Conservation (phyloP, 2,329 filamentous ascomycete species). For the Trichoderma atrobrunneum region DNA sequence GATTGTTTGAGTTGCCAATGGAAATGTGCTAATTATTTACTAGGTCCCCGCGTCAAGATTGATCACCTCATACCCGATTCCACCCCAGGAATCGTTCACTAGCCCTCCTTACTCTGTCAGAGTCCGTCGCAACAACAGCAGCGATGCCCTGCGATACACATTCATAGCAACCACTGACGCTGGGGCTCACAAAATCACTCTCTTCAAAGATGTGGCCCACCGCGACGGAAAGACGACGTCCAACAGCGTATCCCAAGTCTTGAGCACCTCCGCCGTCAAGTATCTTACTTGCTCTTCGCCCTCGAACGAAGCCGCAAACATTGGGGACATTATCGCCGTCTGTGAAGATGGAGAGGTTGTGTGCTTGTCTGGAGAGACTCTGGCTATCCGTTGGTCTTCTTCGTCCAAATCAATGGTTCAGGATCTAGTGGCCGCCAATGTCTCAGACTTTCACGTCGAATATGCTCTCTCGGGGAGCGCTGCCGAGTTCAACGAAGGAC, state of each 20-base stretch:
- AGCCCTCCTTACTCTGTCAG: constrained; percentile 60
- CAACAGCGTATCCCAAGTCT: constrained; percentile 43
- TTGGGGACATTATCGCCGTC: constrained; percentile 51
- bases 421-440: constrained; percentile 33
- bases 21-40: constrained; percentile 4
- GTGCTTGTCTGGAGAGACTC: constrained; percentile 56
- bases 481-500: constrained; percentile 50
- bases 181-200: constrained; percentile 49
- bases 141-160: constrained; percentile 55
- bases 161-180: constrained; percentile 56
- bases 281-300: constrained; percentile 36
- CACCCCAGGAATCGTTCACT: constrained; percentile 62
- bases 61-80: constrained; percentile 65
- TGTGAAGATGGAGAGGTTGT: constrained; percentile 59
- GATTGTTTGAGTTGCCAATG: neutral
- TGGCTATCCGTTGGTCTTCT: constrained; percentile 36
- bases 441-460: constrained; percentile 46
- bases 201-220: constrained; percentile 58
- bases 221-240: constrained; percentile 52
- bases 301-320: constrained; percentile 26
- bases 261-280: constrained; percentile 39
- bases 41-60: constrained; percentile 60
- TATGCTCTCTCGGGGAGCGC: constrained; percentile 46
- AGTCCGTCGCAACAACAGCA: constrained; percentile 46
- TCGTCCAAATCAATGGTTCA: constrained; percentile 36